Conservation (phyloP, 2,329 filamentous ascomycete species). For the Plectosphaerella plurivora region DNA sequence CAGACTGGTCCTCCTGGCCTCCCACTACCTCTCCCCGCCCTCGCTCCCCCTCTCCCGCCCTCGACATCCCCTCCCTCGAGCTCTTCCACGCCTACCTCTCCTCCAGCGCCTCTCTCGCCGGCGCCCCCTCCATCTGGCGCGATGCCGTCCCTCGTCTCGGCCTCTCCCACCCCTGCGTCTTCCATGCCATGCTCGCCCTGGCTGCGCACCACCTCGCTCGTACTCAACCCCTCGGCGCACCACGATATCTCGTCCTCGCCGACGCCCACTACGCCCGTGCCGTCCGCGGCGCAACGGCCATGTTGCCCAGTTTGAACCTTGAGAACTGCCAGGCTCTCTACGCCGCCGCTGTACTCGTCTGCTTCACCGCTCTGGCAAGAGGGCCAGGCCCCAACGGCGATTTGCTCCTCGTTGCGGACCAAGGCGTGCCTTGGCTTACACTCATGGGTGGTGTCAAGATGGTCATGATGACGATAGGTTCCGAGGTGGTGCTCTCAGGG, state of each 20-base stretch:
- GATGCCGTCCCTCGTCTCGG: slow-evolving; percentile 16
- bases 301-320: slow-evolving; percentile 11
- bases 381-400: slow-evolving; percentile 10
- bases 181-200: slow-evolving; percentile 17
- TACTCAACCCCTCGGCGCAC: slow-evolving; percentile 1
- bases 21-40: background rate
- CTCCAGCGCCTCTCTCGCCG: slow-evolving; percentile 11
- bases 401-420: slow-evolving; percentile 11
- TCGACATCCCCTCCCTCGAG: slow-evolving; percentile 17
- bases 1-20: slow-evolving; percentile 7
- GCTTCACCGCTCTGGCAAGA: slow-evolving; percentile 13
- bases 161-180: slow-evolving; percentile 15
- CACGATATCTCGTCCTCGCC: slow-evolving; percentile 10
- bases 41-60: background rate
- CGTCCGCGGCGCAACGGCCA: slow-evolving; percentile 11
- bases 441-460: slow-evolving; percentile 13
- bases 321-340: slow-evolving; percentile 17
- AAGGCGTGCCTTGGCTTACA: slow-evolving; percentile 13
- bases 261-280: slow-evolving; percentile 14
- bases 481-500: slow-evolving; percentile 10
- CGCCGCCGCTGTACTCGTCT: slow-evolving; percentile 15
- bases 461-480: slow-evolving; percentile 11
- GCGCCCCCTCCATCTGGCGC: slow-evolving; percentile 13
- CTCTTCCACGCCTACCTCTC: slow-evolving; percentile 18
- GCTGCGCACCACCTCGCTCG: slow-evolving; percentile 16